phyloP scores from a whole-genome alignment of 2,329 filamentous ascomycete species.

The Pestalotiopsis sp. region DNA sequence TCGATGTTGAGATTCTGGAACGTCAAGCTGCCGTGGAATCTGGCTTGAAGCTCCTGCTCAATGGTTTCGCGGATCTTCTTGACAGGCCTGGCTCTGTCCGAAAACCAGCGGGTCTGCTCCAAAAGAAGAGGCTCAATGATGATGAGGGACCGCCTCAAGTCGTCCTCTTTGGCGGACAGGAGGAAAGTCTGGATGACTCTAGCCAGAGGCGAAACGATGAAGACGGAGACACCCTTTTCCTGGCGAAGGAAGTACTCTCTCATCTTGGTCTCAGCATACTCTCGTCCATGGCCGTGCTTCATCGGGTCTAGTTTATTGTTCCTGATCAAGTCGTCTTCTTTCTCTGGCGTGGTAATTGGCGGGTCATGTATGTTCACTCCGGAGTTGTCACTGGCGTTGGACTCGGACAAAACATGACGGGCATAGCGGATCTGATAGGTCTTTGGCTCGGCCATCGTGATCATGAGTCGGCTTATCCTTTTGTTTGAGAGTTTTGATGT shows the following conservation, averaged over 20 bases:
- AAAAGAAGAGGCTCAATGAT: slow-evolving; percentile 7
- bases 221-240: background rate
- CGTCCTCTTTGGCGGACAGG: background rate
- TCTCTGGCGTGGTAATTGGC: background rate
- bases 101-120: slow-evolving; percentile 15
- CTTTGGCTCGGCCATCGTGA: background rate
- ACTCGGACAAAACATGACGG: slow-evolving; percentile 13
- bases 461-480: background rate
- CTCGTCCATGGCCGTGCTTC: background rate
- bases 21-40: background rate
- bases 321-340: background rate
- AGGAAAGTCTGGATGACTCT: slow-evolving; percentile 11
- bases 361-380: slow-evolving; percentile 10
- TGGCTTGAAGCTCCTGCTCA: background rate
- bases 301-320: background rate
- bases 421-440: slow-evolving; percentile 10
- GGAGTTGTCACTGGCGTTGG: slow-evolving; percentile 7
- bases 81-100: slow-evolving; percentile 4
- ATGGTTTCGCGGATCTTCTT: background rate
- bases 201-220: slow-evolving; percentile 10
- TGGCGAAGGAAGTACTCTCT: background rate
- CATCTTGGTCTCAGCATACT: background rate
- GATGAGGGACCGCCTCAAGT: background rate
- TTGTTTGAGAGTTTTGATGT: background rate
- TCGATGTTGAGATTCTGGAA: slow-evolving; percentile 2